phyloP scores from a whole-genome alignment of 169 alveolate genomes.

The Besnoitia besnoiti region DNA sequence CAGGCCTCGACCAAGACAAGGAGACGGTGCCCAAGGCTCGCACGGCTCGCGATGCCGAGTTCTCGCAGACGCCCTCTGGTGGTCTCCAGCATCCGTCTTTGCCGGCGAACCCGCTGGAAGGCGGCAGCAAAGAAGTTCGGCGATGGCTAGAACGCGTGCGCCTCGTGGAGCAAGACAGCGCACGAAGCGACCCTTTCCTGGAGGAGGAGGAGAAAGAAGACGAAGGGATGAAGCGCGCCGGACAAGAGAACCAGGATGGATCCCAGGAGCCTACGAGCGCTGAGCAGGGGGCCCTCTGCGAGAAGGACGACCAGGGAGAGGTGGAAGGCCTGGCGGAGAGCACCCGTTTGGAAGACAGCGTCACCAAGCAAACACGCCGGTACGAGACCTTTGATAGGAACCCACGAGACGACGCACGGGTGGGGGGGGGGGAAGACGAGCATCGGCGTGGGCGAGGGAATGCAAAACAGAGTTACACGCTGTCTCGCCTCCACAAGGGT shows the following conservation, averaged over 20 bases:
- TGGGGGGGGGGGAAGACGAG: background rate
- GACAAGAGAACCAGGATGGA: background rate
- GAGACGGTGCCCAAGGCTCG: background rate
- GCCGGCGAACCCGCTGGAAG: slow-evolving; percentile 26
- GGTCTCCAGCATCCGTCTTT: background rate
- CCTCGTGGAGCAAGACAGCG: background rate
- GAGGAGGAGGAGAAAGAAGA: background rate
- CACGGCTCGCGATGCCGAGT: background rate
- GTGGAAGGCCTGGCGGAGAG: slow-evolving; percentile 33
- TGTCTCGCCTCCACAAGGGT: too few relatives aligned
- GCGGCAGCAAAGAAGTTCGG: slow-evolving; percentile 22
- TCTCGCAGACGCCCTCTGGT: background rate
- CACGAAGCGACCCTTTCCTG: background rate
- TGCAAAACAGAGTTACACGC: background rate
- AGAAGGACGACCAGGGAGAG: slow-evolving; percentile 26
- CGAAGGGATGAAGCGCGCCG: background rate
- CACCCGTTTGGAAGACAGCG: background rate
- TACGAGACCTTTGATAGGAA: background rate
- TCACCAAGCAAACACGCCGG: background rate
- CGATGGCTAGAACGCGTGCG: background rate
- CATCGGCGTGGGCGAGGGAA: background rate
- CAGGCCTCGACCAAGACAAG: background rate
- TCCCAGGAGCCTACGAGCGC: background rate
- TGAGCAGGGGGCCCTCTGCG: slow-evolving; percentile 9
- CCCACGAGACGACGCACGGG: background rate